Evolutionary conservation across 768 basidiomycete genomes (phyloP), one percentile per base, ranked within the genome.

Genomic region (Lactifluus piperatus): DNA sequence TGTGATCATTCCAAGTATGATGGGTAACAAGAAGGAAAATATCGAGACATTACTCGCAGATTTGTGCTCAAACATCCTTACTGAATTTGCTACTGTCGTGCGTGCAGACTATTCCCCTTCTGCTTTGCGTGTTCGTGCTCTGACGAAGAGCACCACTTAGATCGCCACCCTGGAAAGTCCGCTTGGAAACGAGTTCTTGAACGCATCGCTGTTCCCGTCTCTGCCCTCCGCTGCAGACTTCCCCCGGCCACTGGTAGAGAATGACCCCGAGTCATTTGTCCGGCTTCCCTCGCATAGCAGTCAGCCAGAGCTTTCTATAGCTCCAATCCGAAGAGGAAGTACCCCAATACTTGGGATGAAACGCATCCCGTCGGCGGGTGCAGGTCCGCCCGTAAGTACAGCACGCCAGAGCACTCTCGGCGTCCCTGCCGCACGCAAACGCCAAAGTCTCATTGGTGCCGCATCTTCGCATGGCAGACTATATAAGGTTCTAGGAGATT

Each of bases 11-110:
- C 94, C 93, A 3, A 82, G 79, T 62, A 80, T 84, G 65, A 90
- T 93, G 82, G 88, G 88, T 6, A 92, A 94, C 66, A 90, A 92
- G 70, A 87, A 83, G 65, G 71, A 91, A 30, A 94, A 94, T 69
- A 78, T 98, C 54, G 90, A 91, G 30, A 92, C 92, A 18, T 73
- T 97, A 43, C 72, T 99, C 56, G 92, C 91, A 18, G 92, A 93
- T 68, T 72, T 97, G 20, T 94, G 91, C 64, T 92, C 93, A 34
- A 84, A 87, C 62, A 81, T 97, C 50, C 75, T 99, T 24, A 82
- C 82, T 22, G 91, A 92, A 70, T 87, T 98, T 64, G 88, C 91
- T 37, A 80, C 82, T 37, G 70, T 97, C 75, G 95, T 97, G 65
- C 61, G 88, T 74, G 36, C 52, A 53, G 45, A 27, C n/a, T 59